Percentiles rank a stretch among this genome's conserved stretches.
These are phyloP conservation scores for Gaillardinia entomophila DNA, from an alignment of 805 yeast genomes.

Conservation along the genomic window DNA sequence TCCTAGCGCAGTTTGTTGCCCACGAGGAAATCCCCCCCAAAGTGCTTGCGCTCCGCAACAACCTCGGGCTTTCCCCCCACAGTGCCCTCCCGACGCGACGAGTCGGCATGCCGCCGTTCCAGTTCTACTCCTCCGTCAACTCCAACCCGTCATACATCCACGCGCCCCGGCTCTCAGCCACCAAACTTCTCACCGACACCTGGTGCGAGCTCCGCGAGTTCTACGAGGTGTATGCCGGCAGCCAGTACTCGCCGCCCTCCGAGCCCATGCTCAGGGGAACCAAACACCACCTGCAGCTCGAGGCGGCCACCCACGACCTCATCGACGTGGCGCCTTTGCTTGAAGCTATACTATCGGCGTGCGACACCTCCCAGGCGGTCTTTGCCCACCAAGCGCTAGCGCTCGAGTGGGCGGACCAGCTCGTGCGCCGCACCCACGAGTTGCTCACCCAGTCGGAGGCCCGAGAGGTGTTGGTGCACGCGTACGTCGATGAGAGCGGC, in stretches of 20 bases:
- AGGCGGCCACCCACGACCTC: constrained; percentile 39
- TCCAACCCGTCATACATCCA: constrained; percentile 5
- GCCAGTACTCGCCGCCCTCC: constrained; percentile 23
- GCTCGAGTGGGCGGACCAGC: constrained; percentile 35
- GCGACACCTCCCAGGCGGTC: too few species aligned
- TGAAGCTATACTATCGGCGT: not conserved
- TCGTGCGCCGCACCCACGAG: constrained; percentile 32
- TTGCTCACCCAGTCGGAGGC: constrained; percentile 47
- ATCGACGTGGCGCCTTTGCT: constrained; percentile 10
- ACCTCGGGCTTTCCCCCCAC: too few species aligned
- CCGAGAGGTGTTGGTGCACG: constrained; percentile 58
- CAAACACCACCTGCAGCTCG: constrained; percentile 42
- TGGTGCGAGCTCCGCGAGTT: constrained; percentile 67
- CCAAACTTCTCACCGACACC: constrained; percentile 48
- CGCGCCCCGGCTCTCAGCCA: constrained; percentile 46
- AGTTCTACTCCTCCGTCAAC: constrained; percentile 5
- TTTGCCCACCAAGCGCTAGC: too few species aligned
- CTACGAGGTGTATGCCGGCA: constrained; percentile 47
- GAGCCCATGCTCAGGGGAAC: constrained; percentile 43
- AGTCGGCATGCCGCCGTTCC: constrained; percentile 6
- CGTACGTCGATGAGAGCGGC: constrained; percentile 33
- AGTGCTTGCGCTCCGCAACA: too few species aligned
- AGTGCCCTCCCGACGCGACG: too few species aligned
- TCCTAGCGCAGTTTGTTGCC: too few species aligned
- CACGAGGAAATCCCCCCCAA: too few species aligned